Base-by-base conservation (phyloP, 805 yeast species). In the Saccharomycopsis sp. region DNA sequence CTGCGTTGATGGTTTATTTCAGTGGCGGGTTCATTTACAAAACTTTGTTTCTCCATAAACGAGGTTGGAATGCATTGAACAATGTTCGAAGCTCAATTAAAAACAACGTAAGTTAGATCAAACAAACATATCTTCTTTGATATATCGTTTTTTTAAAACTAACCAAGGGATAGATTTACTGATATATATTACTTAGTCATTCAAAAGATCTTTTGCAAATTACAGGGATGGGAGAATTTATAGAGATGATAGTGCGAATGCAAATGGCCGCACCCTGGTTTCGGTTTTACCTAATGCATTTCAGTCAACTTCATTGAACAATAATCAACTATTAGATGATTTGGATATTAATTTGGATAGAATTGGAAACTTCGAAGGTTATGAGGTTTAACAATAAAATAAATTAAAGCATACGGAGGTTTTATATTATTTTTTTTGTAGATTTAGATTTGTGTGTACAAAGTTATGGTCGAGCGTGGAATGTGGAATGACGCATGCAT, bases 1-100 rank as follows among this genome's bases (percentile, higher is more conserved):
- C 70, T 24, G 73, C 72, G 1, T 51, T 66, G 4, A 59, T 60
- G 2, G 74, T 70, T 13, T 70, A 65, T 40, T 63, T 68, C 44
- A 63, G 70, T 39, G 73, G 68, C 38, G 73, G 74, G 0, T 56
- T 61, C 40, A 54, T 69, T 4, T 63, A 62, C 47, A 56, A 54
- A 16, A 41, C 38, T 3, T 39, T 48, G 21, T 28, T 51, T 28
- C 38, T 24, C 9, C 51, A 26, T 17, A 40, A 24, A 22, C 9
- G 41, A 29, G 48, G 48, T 14, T 47, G 48, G 48, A 36, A 20
- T 13, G 39, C 23, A 13, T 14, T 46, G 13, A 28, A 19, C 21
- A 41, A 43, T 27, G 28, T 39, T 7, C 37, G 49, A 42, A 14
- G 29, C 4, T 14, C 22, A 19, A 17, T 46, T 9, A 46, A 46